These are phyloP conservation scores for Aspergillus sp. DNA, from an alignment of 2,329 filamentous ascomycete species.

Conservation along the genomic window DNA sequence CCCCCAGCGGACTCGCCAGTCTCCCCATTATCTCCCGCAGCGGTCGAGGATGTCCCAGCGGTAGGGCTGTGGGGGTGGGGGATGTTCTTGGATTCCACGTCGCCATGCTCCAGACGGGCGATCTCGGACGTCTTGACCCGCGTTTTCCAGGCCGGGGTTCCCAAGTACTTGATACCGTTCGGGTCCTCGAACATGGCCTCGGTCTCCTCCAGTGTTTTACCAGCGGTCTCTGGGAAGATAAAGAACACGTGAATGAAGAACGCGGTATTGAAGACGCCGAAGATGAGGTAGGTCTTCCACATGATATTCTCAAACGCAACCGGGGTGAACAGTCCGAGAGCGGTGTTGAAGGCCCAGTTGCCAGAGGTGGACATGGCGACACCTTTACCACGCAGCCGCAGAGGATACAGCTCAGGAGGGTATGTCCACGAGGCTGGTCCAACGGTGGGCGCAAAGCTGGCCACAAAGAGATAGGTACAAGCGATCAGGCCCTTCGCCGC, in stretches of 20 bases:
- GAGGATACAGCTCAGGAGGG: constrained; percentile 50
- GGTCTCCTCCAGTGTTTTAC: constrained; percentile 73
- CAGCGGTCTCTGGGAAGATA: constrained; percentile 64
- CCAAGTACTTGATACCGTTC: constrained; percentile 23
- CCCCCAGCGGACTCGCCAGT: background rate
- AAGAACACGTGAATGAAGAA: constrained; percentile 67
- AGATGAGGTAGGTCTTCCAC: constrained; percentile 65
- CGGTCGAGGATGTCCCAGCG: background rate
- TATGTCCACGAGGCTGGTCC: constrained; percentile 57
- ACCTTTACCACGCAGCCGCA: constrained; percentile 59
- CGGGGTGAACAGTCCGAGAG: constrained; percentile 47
- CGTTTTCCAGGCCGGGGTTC: constrained; percentile 42
- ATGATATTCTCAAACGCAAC: constrained; percentile 50
- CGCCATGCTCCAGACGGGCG: constrained; percentile 18
- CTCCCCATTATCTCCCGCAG: background rate
- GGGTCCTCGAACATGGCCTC: constrained; percentile 62
- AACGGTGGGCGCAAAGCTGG: constrained; percentile 62
- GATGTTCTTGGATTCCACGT: constrained; percentile 12
- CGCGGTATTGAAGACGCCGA: constrained; percentile 64
- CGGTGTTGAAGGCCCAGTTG: constrained; percentile 59
- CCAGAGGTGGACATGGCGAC: constrained; percentile 56
- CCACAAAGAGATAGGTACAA: constrained; percentile 63
- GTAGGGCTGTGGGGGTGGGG: background rate
- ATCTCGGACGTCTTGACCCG: constrained; percentile 14
- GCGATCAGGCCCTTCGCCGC: constrained; percentile 65